Evolutionary conservation across 1,284 basidiomycete species (phyloP).

Genomic region (Sporisorium reilianum): DNA sequence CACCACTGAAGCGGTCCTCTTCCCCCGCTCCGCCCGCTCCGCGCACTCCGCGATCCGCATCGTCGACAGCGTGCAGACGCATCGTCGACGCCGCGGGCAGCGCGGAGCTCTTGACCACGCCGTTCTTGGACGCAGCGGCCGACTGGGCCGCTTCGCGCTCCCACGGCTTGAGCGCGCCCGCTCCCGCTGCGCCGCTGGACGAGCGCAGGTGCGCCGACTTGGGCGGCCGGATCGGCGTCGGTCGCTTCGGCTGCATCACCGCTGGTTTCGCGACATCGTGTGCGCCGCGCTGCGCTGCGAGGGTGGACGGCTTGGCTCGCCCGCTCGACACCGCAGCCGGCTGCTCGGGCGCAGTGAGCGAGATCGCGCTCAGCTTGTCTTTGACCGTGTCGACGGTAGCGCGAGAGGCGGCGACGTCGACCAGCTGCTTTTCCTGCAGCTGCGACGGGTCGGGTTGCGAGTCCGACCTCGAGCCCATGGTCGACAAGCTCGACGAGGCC

Average conservation of each 20-base stretch:
- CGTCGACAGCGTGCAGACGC: background rate
- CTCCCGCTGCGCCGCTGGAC: background rate
- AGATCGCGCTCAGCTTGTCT: conserved; percentile 7
- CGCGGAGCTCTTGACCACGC: conserved; percentile 24
- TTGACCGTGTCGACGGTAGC: conserved; percentile 8
- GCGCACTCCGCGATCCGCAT: no score
- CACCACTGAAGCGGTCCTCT: conserved; percentile 44
- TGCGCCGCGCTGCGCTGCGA: conserved; percentile 4
- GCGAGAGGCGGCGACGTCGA: conserved; percentile 22
- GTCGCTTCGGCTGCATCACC: conserved; percentile 36
- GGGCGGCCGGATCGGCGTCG: conserved; percentile 30
- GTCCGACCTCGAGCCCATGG: conserved; percentile 11
- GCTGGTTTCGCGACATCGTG: background rate
- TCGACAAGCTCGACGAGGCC: background rate
- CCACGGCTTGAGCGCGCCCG: conserved; percentile 54
- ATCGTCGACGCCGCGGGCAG: conserved; percentile 19
- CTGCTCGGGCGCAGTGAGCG: background rate
- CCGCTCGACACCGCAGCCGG: background rate
- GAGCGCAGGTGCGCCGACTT: conserved; percentile 14
- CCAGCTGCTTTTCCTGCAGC: conserved; percentile 10
- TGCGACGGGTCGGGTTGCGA: background rate
- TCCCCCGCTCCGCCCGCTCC: conserved; percentile 1
- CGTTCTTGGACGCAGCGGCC: conserved; percentile 20
- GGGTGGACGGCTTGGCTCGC: background rate
- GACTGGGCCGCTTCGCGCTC: conserved; percentile 53